Conservation (phyloP, 768 basidiomycete genomes). For the Mycena filopes region DNA sequence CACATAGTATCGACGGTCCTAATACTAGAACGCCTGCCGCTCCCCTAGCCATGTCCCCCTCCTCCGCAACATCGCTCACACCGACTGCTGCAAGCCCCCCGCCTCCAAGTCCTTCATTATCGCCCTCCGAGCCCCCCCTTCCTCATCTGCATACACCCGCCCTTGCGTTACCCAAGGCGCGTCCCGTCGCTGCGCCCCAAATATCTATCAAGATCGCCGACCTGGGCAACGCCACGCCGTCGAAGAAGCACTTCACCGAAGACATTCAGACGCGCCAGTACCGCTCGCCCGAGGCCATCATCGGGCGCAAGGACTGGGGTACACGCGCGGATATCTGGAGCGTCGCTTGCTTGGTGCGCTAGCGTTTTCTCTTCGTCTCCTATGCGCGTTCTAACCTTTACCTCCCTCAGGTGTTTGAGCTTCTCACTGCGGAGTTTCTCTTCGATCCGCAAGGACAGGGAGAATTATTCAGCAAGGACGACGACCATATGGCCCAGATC, state of each 20-base stretch:
- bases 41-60: constrained; percentile 23
- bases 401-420: constrained; percentile 74
- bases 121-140: constrained; percentile 8
- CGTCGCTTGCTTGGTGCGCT: constrained; percentile 83
- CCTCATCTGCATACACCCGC: constrained; percentile 30
- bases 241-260: constrained; percentile 91
- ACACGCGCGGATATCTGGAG: constrained; percentile 91
- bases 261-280: constrained; percentile 98
- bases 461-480: constrained; percentile 88
- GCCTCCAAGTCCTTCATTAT: constrained; percentile 15
- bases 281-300: constrained; percentile 92
- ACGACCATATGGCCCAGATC: constrained; percentile 96
- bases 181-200: constrained; percentile 45
- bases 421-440: constrained; percentile 90
- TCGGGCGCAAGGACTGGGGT: constrained; percentile 90
- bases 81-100: constrained; percentile 29
- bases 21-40: constrained; percentile 13
- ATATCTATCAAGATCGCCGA: constrained; percentile 95
- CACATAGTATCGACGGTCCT: constrained; percentile 34
- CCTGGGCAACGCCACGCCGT: constrained; percentile 92
- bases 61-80: constrained; percentile 29
- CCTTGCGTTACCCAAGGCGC: constrained; percentile 31
- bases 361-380: not conserved
- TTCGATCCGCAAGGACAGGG: constrained; percentile 90
- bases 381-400: constrained; percentile 10